Evolutionary conservation across 164 flowering plant genomes (phyloP), one percentile per base, ranked within the genome.

Genomic region (Annona squamosa): DNA sequence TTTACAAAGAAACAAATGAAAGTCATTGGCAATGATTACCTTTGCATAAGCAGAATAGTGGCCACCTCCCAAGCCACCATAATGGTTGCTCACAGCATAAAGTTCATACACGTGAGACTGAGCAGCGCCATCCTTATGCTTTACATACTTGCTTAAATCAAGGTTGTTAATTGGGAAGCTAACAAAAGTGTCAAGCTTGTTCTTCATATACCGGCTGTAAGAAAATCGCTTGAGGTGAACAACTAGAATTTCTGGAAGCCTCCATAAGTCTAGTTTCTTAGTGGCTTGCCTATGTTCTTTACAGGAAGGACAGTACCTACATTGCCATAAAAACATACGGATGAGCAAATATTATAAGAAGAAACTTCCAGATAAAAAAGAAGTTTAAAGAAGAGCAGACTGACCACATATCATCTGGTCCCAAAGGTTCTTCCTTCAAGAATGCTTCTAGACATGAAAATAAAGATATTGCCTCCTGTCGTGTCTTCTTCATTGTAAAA

Each of bases 401-500:
- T 71, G 18, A 76, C 99, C 99, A 96, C 99, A 93, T 96, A 72
- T 96, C 98, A 83, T 96, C 95, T 52, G 97, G 97, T 41, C 99
- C 97, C 4, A 96, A 80, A 69, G 99, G 99, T 77, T 96, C 99
- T 84, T 93, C 97, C 77, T 87, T 92, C 82, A 92, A 71, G 81
- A 93, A 96, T n/a, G 97, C 94, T 65, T 96, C 98, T 82, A 96
- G 81, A 80, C 97, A 93, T 46, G 97, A 89, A 87, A 92, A 93
- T 74, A 96, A 81, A 1, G 98, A 87, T 37, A 92, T 77, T 19
- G 92, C 85, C 83, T 93, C 98, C 74, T 87, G 93, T 72, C 85
- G 77, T 46, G 91, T 91, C 75, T 91, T 91, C 85, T 92, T 90
- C 48, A 79, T 83, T 9, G 84, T 75, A 72, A 81, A 77, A 66